A percentile compares a stretch with the other conserved stretches of the same genome.
Evolutionary conservation across 2,329 filamentous ascomycete species (phyloP).

Genomic region (Pleurostoma richardsiae): DNA sequence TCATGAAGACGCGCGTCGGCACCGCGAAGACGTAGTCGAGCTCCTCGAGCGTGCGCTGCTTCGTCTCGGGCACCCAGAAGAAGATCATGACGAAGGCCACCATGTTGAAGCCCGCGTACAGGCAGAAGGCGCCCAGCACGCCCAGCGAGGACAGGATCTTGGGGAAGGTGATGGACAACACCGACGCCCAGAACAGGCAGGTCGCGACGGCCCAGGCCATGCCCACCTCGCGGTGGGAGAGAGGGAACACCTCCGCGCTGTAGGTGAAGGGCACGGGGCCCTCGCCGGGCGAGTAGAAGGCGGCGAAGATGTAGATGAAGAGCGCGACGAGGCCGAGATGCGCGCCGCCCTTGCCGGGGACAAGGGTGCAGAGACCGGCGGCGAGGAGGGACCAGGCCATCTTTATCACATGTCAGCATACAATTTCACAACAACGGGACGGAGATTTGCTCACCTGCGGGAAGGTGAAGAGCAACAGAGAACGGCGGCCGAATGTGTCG

Average conservation of each 20-base stretch:
- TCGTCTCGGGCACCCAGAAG: conserved; percentile 53
- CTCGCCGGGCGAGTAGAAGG: conserved; percentile 59
- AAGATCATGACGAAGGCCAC: conserved; percentile 52
- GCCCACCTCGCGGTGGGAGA: conserved; percentile 66
- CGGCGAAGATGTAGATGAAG: conserved; percentile 1
- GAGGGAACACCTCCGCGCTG: conserved; percentile 64
- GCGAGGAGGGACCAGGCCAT: conserved; percentile 44
- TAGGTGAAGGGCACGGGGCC: conserved; percentile 66
- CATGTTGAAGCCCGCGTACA: conserved; percentile 52
- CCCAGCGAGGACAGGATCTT: conserved; percentile 25
- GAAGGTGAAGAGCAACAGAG: conserved; percentile 60
- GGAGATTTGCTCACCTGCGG: conserved; percentile 42
- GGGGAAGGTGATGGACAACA: conserved; percentile 16
- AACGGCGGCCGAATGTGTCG: conserved; percentile 29
- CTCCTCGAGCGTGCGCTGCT: conserved; percentile 52
- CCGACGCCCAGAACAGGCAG: conserved; percentile 36
- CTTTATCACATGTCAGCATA: conserved; percentile 14
- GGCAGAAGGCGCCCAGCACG: conserved; percentile 23
- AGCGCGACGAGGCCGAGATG: conserved; percentile 45
- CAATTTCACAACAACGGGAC: too few relatives aligned
- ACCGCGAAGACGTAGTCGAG: conserved; percentile 59
- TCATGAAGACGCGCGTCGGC: conserved; percentile 49
- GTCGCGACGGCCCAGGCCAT: conserved; percentile 66
- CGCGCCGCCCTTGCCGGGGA: conserved; percentile 37
- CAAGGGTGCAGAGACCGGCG: conserved; percentile 48